Evolutionary conservation across 2,329 filamentous ascomycete species (phyloP), one percentile per base, ranked within the genome.

Genomic region (Fusarium burgessii): DNA sequence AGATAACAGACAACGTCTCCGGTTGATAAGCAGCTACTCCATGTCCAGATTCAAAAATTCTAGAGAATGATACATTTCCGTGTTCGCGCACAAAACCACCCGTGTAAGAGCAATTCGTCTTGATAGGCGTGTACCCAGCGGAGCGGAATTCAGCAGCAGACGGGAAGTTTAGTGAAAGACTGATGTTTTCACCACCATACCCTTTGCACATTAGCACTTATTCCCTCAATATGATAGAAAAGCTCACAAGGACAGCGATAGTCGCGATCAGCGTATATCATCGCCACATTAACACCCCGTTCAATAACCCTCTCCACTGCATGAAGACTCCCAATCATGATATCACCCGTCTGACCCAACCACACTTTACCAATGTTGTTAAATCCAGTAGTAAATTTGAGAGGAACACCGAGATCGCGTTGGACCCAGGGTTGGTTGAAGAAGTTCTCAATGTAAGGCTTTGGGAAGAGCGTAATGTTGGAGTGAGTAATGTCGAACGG

Each of bases 61-160:
- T 84, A 18, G 87, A 87, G 78, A 92, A 92, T 6, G 86, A 89
- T 52, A 92, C 85, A 70, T 93, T 93, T 5, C 91, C 92, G 74
- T 89, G 91, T 77, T 95, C 92, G 7, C 92, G 86, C 0, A 93
- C 92, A 56, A 89, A 86, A n/a, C 92, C 93, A 35, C 87, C 92
- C 74, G 88, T 87, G 80, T 90, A 90, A 7, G 85, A 84, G 11
- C 83, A 84, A 73, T 93, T 91, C 18, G 92, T 89, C 11, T 88
- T 80, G 63, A 95, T 88, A 12, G 90, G 86, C 0, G 88, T 87
- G 77, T 95, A 95, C 1, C 92, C 92, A 1, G 93, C 89, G 0
- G 81, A 78, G 5, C 84, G 82, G 77, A 94, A 95, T 14, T 80
- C 69, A 17, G 75, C 77, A 23, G 84, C 80, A 11, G 85, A 83